Evolutionary conservation across 495 filamentous ascomycete species (phyloP).

Genomic region (Penicillium desertorum): DNA sequence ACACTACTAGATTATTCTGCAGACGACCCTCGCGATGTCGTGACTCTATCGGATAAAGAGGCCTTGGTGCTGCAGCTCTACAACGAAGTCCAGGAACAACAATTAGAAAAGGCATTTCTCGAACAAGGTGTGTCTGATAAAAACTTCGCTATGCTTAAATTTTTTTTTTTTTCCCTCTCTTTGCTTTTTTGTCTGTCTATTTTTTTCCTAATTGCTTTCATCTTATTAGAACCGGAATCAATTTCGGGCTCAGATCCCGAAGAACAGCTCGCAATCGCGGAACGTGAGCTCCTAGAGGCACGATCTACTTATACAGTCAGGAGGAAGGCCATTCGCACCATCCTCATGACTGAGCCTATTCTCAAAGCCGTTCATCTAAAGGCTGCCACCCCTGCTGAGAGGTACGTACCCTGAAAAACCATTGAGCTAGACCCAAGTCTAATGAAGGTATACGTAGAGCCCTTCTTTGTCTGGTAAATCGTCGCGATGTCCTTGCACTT

Average conservation of each 20-base stretch:
- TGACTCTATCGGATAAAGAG: slow-evolving; percentile 62
- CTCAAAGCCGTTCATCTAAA: slow-evolving; percentile 74
- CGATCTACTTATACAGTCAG: slow-evolving; percentile 65
- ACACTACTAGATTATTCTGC: slow-evolving; percentile 42
- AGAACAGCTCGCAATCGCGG: slow-evolving; percentile 52
- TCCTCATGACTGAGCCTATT: slow-evolving; percentile 68
- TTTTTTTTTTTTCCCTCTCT: background rate
- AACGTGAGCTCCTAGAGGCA: slow-evolving; percentile 66
- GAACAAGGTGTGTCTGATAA: slow-evolving; percentile 46
- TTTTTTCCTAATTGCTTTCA: slow-evolving; percentile 9
- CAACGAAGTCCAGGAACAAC: slow-evolving; percentile 66
- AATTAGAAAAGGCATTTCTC: slow-evolving; percentile 66
- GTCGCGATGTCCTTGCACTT: slow-evolving; percentile 64
- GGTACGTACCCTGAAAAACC: slow-evolving; percentile 44
- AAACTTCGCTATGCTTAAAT: background rate
- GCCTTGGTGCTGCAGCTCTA: slow-evolving; percentile 63
- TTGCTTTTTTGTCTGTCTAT: slow-evolving; percentile 10
- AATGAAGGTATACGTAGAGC: slow-evolving; percentile 46
- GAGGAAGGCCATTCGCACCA: slow-evolving; percentile 62
- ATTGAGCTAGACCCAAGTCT: slow-evolving; percentile 4
- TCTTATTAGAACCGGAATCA: slow-evolving; percentile 29
- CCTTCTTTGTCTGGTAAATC: slow-evolving; percentile 61
- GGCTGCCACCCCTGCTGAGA: slow-evolving; percentile 63
- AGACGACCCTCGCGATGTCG: slow-evolving; percentile 45
- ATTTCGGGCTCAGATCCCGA: slow-evolving; percentile 48